phyloP scores from a whole-genome alignment of 768 basidiomycete genomes.

The Lactarius deliciosus region DNA sequence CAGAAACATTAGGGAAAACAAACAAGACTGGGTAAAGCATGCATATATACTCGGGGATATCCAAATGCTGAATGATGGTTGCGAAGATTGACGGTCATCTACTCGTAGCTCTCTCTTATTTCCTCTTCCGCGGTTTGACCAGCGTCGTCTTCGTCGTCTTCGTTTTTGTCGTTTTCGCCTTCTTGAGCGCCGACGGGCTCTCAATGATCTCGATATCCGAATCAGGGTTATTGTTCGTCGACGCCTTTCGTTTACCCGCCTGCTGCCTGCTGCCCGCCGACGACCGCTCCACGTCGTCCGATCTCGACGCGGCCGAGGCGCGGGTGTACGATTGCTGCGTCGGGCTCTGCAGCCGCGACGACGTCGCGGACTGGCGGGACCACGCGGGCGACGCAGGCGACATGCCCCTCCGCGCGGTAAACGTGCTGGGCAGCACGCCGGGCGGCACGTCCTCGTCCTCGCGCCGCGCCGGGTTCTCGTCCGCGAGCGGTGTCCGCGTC shows the following conservation, averaged over 20 bases:
- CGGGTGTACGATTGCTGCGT: slow-evolving; percentile 36
- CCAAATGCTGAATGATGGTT: neutral
- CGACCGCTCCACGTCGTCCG: slow-evolving; percentile 40
- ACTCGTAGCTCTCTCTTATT: slow-evolving; percentile 1
- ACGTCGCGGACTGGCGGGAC: slow-evolving; percentile 38
- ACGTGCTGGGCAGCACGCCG: slow-evolving; percentile 31
- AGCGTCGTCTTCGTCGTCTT: slow-evolving; percentile 24
- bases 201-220: slow-evolving; percentile 36
- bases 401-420: slow-evolving; percentile 41
- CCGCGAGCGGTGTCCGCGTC: slow-evolving; percentile 51
- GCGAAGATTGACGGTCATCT: neutral
- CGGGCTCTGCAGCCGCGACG: slow-evolving; percentile 49
- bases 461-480: slow-evolving; percentile 33
- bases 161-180: slow-evolving; percentile 29
- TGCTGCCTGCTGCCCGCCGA: slow-evolving; percentile 26
- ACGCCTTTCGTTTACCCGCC: slow-evolving; percentile 51
- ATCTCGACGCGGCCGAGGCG: slow-evolving; percentile 38
- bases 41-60: neutral
- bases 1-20: neutral
- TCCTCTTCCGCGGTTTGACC: slow-evolving; percentile 34
- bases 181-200: slow-evolving; percentile 31
- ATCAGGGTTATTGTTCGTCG: slow-evolving; percentile 32
- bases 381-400: slow-evolving; percentile 54
- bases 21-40: neutral
- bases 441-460: slow-evolving; percentile 38